These are phyloP conservation scores for Zygosaccharomyces gambellarensis DNA, from an alignment of 805 yeast species.

Conservation along the genomic window DNA sequence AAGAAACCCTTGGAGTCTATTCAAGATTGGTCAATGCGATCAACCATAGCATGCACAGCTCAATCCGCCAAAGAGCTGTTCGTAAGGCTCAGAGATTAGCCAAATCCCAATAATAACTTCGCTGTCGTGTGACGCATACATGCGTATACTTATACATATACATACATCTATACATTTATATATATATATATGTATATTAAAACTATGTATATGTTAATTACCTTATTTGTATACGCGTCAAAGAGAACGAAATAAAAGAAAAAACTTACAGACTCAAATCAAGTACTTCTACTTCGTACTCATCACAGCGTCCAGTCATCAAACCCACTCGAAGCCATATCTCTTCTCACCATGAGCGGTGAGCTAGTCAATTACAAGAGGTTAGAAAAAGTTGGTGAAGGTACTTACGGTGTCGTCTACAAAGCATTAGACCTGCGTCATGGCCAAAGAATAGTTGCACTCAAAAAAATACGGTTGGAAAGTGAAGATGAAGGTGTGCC, in stretches of 20 bases:
- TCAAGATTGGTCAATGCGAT: slow-evolving; percentile 61
- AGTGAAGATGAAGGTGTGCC: slow-evolving; percentile 96
- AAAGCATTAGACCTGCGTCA: slow-evolving; percentile 80
- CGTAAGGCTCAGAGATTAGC: slow-evolving; percentile 46
- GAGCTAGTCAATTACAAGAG: slow-evolving; percentile 90
- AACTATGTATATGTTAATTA: background rate
- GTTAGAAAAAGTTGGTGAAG: slow-evolving; percentile 95
- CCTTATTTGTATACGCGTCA: slow-evolving; percentile 5
- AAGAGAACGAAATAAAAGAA: background rate
- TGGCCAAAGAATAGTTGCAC: slow-evolving; percentile 83
- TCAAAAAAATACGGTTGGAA: slow-evolving; percentile 90
- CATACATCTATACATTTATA: background rate
- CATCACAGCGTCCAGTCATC: background rate
- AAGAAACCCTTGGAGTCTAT: slow-evolving; percentile 75
- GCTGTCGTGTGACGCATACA: background rate
- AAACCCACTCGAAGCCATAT: background rate
- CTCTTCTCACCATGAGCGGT: slow-evolving; percentile 47
- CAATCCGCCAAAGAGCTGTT: slow-evolving; percentile 78
- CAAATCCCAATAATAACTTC: slow-evolving; percentile 20
- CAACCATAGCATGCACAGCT: slow-evolving; percentile 72
- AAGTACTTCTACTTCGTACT: background rate
- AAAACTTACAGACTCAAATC: background rate
- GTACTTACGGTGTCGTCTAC: slow-evolving; percentile 97
- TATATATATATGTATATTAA: background rate
- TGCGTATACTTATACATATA: background rate